These are phyloP conservation scores for Boletus bicolor DNA, from an alignment of 768 basidiomycete species.

Conservation along the genomic window DNA sequence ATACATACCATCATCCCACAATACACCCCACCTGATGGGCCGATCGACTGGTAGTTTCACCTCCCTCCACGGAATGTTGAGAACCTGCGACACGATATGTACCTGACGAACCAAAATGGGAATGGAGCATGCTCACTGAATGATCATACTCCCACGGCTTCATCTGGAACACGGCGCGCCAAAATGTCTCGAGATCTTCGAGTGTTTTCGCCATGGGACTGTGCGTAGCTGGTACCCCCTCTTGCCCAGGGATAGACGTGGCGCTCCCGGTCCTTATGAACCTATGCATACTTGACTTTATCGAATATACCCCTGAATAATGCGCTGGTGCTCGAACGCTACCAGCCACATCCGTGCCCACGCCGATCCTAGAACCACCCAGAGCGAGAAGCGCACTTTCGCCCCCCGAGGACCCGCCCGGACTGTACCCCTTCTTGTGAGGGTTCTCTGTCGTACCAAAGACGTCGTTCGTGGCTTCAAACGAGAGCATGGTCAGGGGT, in stretches of 20 bases:
- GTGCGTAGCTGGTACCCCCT: slow-evolving; percentile 50
- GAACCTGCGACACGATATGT: slow-evolving; percentile 21
- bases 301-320: slow-evolving; percentile 60
- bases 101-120: no score
- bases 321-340: slow-evolving; percentile 65
- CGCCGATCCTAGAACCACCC: slow-evolving; percentile 57
- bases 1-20: slow-evolving; percentile 57
- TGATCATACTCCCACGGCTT: slow-evolving; percentile 70
- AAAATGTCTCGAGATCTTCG: slow-evolving; percentile 62
- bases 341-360: slow-evolving; percentile 71
- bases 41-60: slow-evolving; percentile 46
- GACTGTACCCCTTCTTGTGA: slow-evolving; percentile 48
- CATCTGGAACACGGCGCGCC: slow-evolving; percentile 56
- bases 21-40: slow-evolving; percentile 56
- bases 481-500: slow-evolving; percentile 57
- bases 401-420: slow-evolving; percentile 70
- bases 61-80: slow-evolving; percentile 35
- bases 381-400: slow-evolving; percentile 62
- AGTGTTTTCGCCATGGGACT: slow-evolving; percentile 63
- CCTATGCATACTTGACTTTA: slow-evolving; percentile 55
- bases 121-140: slow-evolving; percentile 25
- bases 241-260: slow-evolving; percentile 51
- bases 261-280: slow-evolving; percentile 51
- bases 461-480: slow-evolving; percentile 53
- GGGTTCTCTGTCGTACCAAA: slow-evolving; percentile 64